Conservation (phyloP, 2,329 filamentous ascomycete species). For the Phyllosticta paracitricarpa region DNA sequence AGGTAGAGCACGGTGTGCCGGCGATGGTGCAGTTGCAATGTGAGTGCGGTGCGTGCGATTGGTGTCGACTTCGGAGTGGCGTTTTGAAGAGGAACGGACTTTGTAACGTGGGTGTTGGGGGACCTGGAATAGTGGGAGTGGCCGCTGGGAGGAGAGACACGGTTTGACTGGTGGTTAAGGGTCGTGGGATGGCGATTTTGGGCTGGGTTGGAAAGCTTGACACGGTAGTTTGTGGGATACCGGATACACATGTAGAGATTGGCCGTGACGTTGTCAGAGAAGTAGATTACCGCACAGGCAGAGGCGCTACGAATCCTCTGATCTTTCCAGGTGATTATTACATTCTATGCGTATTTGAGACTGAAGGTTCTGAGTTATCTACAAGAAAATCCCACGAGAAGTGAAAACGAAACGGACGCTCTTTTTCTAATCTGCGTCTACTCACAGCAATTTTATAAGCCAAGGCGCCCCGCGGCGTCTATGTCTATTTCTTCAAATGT, state of each 20-base stretch:
- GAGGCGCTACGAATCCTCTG: too few relatives aligned
- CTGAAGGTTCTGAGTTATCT: background rate
- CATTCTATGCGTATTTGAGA: too few relatives aligned
- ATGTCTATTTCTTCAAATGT: constrained; percentile 20
- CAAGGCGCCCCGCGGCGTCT: background rate
- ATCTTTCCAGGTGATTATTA: too few relatives aligned
- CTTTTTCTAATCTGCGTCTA: background rate
- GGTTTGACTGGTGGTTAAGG: background rate
- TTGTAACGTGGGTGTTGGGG: background rate
- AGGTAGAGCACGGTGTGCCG: background rate
- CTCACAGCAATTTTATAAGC: background rate
- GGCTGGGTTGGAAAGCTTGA: too few relatives aligned
- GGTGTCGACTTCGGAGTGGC: background rate
- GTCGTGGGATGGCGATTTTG: too few relatives aligned
- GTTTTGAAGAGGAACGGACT: constrained; percentile 3
- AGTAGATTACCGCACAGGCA: too few relatives aligned
- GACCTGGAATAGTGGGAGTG: background rate
- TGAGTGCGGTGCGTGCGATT: constrained; percentile 2
- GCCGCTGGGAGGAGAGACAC: constrained; percentile 1
- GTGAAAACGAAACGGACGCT: background rate
- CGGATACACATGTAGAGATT: too few relatives aligned
- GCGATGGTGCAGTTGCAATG: constrained; percentile 1
- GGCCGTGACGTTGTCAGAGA: too few relatives aligned
- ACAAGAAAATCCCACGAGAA: background rate
- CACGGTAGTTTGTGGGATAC: too few relatives aligned